Evolutionary conservation across 805 yeast genomes (phyloP).

Genomic region (Ogataea naganishii): DNA sequence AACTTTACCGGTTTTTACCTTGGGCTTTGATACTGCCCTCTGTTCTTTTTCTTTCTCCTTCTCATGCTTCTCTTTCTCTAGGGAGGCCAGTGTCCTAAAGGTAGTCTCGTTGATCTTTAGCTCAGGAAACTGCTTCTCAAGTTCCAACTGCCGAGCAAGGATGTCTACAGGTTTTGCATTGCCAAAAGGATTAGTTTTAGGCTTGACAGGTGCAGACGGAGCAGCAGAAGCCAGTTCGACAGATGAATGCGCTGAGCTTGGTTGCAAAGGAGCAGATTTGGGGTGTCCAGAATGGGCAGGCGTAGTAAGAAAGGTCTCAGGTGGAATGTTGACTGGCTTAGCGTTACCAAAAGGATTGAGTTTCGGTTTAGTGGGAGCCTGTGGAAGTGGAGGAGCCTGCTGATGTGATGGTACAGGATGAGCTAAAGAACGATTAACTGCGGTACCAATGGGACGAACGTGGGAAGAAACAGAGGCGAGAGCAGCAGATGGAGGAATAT

Average conservation of each 20-base stretch:
- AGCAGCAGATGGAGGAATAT: no score
- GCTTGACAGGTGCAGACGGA: conserved; percentile 18
- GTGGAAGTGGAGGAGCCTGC: conserved; percentile 1
- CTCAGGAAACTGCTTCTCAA: conserved; percentile 39
- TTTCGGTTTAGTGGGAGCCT: conserved; percentile 25
- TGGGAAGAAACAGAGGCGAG: no score
- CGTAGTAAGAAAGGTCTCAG: conserved; percentile 28
- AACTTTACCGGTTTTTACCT: no score
- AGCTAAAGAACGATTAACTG: no score
- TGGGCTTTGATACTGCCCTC: not conserved
- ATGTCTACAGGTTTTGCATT: conserved; percentile 82
- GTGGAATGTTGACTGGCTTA: conserved; percentile 44
- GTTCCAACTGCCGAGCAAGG: conserved; percentile 51
- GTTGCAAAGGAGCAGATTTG: conserved; percentile 15
- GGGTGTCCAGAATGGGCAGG: conserved; percentile 6
- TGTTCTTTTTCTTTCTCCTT: not conserved
- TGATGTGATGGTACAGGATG: not conserved
- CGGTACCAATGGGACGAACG: no score
- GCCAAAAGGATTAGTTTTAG: conserved; percentile 67
- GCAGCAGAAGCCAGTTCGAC: conserved; percentile 6
- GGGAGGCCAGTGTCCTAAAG: conserved; percentile 19
- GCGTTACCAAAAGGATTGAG: conserved; percentile 75
- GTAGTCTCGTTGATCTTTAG: conserved; percentile 39
- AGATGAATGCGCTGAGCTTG: no score
- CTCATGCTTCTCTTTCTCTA: conserved; percentile 11